phyloP scores from a whole-genome alignment of 1,284 basidiomycete species.

The Tylopilus sp. region DNA sequence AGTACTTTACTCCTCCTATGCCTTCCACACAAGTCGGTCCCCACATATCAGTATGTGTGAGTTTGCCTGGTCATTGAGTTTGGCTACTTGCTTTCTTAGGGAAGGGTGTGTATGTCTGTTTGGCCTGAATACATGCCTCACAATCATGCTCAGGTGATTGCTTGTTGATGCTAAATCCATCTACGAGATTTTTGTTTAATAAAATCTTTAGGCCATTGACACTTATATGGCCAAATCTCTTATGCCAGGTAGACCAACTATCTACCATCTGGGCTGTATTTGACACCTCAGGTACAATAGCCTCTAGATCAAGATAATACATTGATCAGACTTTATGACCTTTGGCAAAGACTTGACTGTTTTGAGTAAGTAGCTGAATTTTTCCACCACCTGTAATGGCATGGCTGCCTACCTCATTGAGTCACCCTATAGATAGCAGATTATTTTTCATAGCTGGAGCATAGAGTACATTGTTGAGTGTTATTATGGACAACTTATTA shows the following conservation, averaged over 20 bases:
- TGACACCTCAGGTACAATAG: no score
- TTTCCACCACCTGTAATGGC: no score
- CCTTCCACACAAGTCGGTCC: neutral
- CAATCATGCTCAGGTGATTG: neutral
- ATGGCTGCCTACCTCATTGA: no score
- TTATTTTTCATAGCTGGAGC: no score
- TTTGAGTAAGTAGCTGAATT: no score
- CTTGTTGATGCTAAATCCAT: neutral
- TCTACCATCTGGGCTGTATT: neutral
- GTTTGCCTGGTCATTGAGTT: neutral
- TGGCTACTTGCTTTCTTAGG: neutral
- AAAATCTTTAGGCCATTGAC: neutral
- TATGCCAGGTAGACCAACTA: neutral
- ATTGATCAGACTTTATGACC: no score
- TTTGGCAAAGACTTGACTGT: no score
- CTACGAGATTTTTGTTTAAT: neutral
- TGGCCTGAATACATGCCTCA: neutral
- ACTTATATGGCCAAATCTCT: neutral
- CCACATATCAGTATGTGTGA: neutral
- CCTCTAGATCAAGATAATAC: no score
- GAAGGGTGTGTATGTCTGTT: neutral
- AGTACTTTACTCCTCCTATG: neutral
- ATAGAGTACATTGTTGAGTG: no score
- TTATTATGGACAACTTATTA: no score
- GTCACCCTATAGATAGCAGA: no score